Evolutionary conservation across 495 filamentous ascomycete genomes (phyloP).

Genomic region (Tuber umbilicatum): DNA sequence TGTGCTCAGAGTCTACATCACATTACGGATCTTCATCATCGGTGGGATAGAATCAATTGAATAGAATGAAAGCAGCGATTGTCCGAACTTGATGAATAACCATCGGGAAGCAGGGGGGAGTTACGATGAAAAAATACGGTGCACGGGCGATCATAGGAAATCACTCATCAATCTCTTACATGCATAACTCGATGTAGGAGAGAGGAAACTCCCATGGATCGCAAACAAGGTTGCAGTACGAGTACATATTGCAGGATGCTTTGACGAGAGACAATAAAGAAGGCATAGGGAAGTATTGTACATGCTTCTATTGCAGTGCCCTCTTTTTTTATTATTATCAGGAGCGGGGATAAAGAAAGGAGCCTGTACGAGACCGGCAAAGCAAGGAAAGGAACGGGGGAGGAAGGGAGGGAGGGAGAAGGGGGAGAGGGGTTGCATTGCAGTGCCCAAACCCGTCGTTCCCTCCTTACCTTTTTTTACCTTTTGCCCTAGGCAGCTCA

Average conservation of each 20-base stretch:
- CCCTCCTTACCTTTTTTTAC: neutral
- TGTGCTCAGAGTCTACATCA: neutral
- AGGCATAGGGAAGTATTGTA: conserved; percentile 32
- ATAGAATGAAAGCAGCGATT: neutral
- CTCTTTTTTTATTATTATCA: conserved; percentile 9
- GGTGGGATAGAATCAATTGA: neutral
- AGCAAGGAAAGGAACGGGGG: conserved; percentile 10
- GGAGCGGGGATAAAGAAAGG: conserved; percentile 30
- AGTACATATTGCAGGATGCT: conserved; percentile 39
- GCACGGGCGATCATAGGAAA: conserved; percentile 6
- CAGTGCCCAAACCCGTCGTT: conserved; percentile 13
- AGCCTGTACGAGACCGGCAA: conserved; percentile 27
- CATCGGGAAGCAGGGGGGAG: neutral
- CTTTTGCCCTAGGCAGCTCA: conserved; percentile 23
- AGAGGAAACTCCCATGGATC: conserved; percentile 20
- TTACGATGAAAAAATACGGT: neutral
- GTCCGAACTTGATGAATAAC: neutral
- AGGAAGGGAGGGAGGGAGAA: conserved; percentile 6
- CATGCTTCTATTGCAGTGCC: conserved; percentile 38
- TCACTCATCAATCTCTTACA: conserved; percentile 26
- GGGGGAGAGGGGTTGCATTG: conserved; percentile 23
- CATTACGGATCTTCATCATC: neutral
- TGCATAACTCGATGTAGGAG: conserved; percentile 16
- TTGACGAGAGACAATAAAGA: conserved; percentile 40
- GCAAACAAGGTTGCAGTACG: conserved; percentile 41